Conservation (phyloP, 306 rosid genomes). For the Hylodesmum podocarpum region DNA sequence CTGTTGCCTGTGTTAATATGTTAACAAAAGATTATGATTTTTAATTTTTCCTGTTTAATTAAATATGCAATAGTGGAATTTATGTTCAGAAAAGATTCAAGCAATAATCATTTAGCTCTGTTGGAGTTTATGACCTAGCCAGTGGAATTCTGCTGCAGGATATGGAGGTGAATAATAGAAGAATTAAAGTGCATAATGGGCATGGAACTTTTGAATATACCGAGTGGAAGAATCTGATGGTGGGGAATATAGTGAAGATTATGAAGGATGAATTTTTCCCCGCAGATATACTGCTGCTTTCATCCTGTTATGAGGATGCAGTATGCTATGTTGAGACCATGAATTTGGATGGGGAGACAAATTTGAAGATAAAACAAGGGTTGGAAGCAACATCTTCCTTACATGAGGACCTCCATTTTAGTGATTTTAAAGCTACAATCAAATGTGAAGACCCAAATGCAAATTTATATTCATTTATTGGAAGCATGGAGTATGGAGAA, state of each 20-base stretch:
- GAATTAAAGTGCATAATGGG: slow-evolving; percentile 62
- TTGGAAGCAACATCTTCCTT: slow-evolving; percentile 73
- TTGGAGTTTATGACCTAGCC: slow-evolving; percentile 12
- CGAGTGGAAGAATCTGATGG: slow-evolving; percentile 83
- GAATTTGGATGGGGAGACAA: slow-evolving; percentile 99
- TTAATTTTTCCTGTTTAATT: neutral
- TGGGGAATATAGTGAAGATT: slow-evolving; percentile 84
- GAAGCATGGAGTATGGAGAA: slow-evolving; percentile 67
- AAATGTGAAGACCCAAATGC: slow-evolving; percentile 98
- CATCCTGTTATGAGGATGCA: slow-evolving; percentile 89
- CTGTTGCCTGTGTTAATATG: slow-evolving; percentile 1
- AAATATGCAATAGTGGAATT: slow-evolving; percentile 1
- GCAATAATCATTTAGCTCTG: neutral
- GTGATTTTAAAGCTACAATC: slow-evolving; percentile 56
- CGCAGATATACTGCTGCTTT: slow-evolving; percentile 83
- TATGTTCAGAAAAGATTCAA: neutral
- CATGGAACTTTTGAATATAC: slow-evolving; percentile 60
- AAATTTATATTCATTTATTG: slow-evolving; percentile 81
- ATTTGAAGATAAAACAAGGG: slow-evolving; percentile 82
- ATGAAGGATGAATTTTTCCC: slow-evolving; percentile 91
- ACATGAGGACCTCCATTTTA: slow-evolving; percentile 51
- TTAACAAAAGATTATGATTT: neutral
- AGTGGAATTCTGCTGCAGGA: slow-evolving; percentile 53
- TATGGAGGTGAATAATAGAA: slow-evolving; percentile 75
- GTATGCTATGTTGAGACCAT: slow-evolving; percentile 94